Evolutionary conservation across 306 rosid genomes (phyloP), one percentile per base, ranked within the genome.

Genomic region (Vachellia pachyceras): DNA sequence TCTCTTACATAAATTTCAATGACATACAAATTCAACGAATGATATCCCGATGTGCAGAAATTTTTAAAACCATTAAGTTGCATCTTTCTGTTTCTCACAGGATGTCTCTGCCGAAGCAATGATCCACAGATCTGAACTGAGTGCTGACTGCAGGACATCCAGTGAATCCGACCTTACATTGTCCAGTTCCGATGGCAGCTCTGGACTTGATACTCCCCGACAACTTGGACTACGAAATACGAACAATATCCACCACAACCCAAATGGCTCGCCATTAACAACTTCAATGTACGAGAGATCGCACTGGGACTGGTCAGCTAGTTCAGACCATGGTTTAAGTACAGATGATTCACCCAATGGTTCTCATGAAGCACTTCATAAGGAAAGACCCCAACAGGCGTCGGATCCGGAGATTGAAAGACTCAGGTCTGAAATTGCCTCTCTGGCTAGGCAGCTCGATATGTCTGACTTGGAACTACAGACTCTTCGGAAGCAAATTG

Each of bases 181-280:
- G 82, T 93, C 98, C 44, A 90, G 99, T 80, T 93, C 97, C 1
- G 99, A 93, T 83, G 91, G 97, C 80, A 90, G 98, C 87, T 96
- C 91, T 20, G 99, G 97, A 77, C 87, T 93, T 18, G 90, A 91
- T 80, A 91, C 92, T 81, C 92, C 99, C 9, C 86, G 87, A 20
- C 87, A 88, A 83, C 76, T 80, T 73, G 91, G 89, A 39, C 72
- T 60, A 66, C 85, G 87, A 87, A 87, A 86, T 70, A 84, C 75
- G 47, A 82, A 78, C 77, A 85, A 78, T 78, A 82, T 71, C 42
- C 80, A 74, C 61, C 84, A 65, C 61, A 89, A 78, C 70, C 84
- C 87, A 65, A 78, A 87, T 76, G 81, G 75, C 90, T 77, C 77
- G 80, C 72, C 83, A 88, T 78, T 89, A 83, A 47, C 89, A 58